Conservation (phyloP, 140 eudicot genomes). For the Bidens hawaiensis region DNA sequence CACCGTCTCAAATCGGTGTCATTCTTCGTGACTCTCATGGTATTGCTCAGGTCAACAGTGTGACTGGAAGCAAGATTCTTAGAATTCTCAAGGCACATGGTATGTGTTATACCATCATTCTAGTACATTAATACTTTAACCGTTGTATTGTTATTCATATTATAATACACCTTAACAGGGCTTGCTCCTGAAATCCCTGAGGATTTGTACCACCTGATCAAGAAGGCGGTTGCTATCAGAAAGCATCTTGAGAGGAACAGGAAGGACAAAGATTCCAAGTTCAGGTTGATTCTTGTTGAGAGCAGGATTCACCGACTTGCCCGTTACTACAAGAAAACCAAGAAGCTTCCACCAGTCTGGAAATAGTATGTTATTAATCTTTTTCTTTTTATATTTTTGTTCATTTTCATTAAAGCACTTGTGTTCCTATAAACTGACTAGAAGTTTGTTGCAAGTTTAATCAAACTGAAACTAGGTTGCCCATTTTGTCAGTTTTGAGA, state of each 20-base stretch:
- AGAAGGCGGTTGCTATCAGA: constrained; percentile 36
- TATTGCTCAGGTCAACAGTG: constrained; percentile 64
- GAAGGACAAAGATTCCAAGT: constrained; percentile 52
- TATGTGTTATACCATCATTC: not conserved
- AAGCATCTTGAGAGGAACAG: constrained; percentile 46
- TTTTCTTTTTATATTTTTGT: no score
- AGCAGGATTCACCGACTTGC: constrained; percentile 64
- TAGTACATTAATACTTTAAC: not conserved
- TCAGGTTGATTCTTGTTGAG: constrained; percentile 59
- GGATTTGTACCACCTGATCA: constrained; percentile 34
- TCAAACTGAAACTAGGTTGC: no score
- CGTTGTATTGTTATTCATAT: no score
- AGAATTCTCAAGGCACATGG: constrained; percentile 49
- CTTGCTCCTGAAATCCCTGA: constrained; percentile 49
- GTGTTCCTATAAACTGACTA: no score
- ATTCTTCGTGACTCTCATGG: constrained; percentile 59
- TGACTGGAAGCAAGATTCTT: constrained; percentile 58
- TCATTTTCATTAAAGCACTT: no score
- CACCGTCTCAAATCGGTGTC: constrained; percentile 72
- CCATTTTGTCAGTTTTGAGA: no score
- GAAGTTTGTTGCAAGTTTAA: no score
- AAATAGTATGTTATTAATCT: constrained; percentile 32
- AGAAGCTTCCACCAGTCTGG: constrained; percentile 70
- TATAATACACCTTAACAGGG: constrained; percentile 20
- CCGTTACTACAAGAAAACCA: constrained; percentile 61